phyloP scores from a whole-genome alignment of 257 asterid genomes.

The Scutellaria baicalensis region DNA sequence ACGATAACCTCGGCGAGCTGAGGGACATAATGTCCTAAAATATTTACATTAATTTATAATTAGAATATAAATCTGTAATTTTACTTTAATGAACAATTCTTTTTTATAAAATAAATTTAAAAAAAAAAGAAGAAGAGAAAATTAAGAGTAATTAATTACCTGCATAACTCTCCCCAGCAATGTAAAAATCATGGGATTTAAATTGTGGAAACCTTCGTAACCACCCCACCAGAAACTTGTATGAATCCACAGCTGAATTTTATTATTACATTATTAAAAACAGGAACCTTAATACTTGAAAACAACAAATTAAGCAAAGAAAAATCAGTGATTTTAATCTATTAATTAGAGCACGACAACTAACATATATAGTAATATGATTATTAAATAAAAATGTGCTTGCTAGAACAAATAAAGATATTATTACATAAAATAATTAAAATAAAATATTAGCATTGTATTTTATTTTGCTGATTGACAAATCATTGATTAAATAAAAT shows the following conservation, averaged over 20 bases:
- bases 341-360: too few relatives aligned
- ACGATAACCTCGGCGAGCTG: conserved; percentile 51
- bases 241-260: conserved; percentile 56
- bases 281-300: neutral
- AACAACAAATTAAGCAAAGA: neutral
- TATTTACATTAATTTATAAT: neutral
- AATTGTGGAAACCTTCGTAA: conserved; percentile 66
- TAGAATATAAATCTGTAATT: neutral
- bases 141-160: conserved; percentile 23
- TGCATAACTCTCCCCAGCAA: conserved; percentile 85
- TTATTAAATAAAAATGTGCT: too few relatives aligned
- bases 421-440: too few relatives aligned
- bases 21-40: conserved; percentile 73
- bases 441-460: too few relatives aligned
- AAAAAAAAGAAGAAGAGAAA: neutral
- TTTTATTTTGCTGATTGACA: too few relatives aligned
- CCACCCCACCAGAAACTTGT: conserved; percentile 67
- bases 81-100: too few relatives aligned
- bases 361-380: too few relatives aligned
- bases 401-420: too few relatives aligned
- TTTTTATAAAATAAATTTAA: neutral
- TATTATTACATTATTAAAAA: neutral
- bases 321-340: too few relatives aligned
- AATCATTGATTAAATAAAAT: too few relatives aligned
- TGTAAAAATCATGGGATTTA: conserved; percentile 58